A percentile compares a stretch with the other conserved stretches of the same genome.
phyloP scores from a whole-genome alignment of 331 rosid genomes.

The Saraca asoca region DNA sequence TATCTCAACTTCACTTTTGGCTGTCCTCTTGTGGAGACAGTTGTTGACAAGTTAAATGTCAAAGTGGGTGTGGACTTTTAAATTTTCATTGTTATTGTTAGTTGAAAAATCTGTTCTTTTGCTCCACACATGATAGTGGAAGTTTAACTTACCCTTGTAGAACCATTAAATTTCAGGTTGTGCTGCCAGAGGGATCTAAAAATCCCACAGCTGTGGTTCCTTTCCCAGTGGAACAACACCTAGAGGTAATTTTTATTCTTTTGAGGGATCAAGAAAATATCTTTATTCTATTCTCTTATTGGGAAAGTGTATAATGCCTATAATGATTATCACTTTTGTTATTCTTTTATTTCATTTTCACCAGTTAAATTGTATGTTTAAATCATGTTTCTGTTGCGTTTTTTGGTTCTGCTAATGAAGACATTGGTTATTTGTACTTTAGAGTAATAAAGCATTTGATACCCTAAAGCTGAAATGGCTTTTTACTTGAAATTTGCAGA shows the following conservation, averaged over 20 bases:
- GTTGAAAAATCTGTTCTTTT: slow-evolving; percentile 21
- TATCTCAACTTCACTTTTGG: slow-evolving; percentile 96
- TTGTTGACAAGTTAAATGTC: slow-evolving; percentile 77
- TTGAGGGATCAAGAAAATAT: too few species aligned
- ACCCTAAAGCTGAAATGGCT: slow-evolving; percentile 31
- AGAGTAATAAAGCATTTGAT: slow-evolving; percentile 22
- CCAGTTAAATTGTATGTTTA: background rate
- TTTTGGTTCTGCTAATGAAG: background rate
- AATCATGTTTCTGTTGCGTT: background rate
- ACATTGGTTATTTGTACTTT: slow-evolving; percentile 24
- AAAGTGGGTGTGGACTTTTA: slow-evolving; percentile 58
- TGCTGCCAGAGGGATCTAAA: slow-evolving; percentile 93
- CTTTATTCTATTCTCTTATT: too few species aligned
- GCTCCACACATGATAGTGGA: slow-evolving; percentile 24
- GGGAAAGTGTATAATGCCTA: too few species aligned
- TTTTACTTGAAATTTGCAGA: slow-evolving; percentile 54
- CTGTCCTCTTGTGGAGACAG: slow-evolving; percentile 79
- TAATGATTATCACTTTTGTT: too few species aligned
- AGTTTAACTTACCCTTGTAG: slow-evolving; percentile 19
- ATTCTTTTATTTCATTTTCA: background rate
- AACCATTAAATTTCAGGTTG: slow-evolving; percentile 60
- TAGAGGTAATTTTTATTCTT: slow-evolving; percentile 57
- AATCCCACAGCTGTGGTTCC: slow-evolving; percentile 75
- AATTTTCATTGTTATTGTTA: slow-evolving; percentile 25
- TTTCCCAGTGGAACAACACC: slow-evolving; percentile 74